Percentiles rank a stretch among this genome's conserved stretches.
phyloP scores from a whole-genome alignment of 257 asterid species.

The Capsicum baccatum region DNA sequence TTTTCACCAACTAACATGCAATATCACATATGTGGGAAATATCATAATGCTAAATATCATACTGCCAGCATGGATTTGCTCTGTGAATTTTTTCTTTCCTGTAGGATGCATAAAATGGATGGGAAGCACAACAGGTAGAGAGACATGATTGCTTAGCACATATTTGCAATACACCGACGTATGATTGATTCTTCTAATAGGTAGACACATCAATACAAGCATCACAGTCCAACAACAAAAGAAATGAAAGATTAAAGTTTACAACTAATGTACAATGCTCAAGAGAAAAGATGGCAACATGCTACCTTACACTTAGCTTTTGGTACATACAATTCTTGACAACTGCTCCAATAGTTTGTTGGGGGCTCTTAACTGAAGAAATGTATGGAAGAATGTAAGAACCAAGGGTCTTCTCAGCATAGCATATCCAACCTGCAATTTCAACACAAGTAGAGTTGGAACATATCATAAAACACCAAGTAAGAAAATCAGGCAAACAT shows the following conservation, averaged over 20 bases:
- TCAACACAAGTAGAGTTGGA: background rate
- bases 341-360: slow-evolving; percentile 87
- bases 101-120: background rate
- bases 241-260: background rate
- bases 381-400: slow-evolving; percentile 90
- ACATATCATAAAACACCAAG: background rate
- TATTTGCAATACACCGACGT: background rate
- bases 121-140: background rate
- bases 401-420: slow-evolving; percentile 97
- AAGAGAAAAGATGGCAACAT: background rate
- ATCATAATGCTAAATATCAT: slow-evolving; percentile 5
- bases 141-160: background rate
- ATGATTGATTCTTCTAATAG: background rate
- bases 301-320: slow-evolving; percentile 67
- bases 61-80: background rate
- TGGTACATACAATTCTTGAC: slow-evolving; percentile 70
- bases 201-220: background rate
- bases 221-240: slow-evolving; percentile 5
- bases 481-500: background rate
- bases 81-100: background rate
- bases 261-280: slow-evolving; percentile 13
- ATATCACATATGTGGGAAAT: slow-evolving; percentile 1
- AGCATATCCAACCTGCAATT: slow-evolving; percentile 95
- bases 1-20: slow-evolving; percentile 11
- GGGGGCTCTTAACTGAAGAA: slow-evolving; percentile 97